Evolutionary conservation across 2,329 filamentous ascomycete species (phyloP), one percentile per base, ranked within the genome.

Genomic region (Botryosphaeria agaves): DNA sequence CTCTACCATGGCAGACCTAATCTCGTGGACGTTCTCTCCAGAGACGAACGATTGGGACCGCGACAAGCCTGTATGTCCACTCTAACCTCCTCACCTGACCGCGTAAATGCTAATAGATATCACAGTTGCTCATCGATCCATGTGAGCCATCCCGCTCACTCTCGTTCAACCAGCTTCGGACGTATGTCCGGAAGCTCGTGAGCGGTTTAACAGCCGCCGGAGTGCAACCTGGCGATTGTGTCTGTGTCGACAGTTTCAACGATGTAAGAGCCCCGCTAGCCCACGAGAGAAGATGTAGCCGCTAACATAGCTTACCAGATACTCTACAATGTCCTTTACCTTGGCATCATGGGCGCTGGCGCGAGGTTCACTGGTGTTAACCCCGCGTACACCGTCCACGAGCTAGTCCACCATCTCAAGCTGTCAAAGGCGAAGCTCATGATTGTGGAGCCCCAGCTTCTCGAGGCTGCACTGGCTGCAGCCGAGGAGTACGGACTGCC

Each of bases 161-260:
- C 31, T 64, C 58, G 4, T 59, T 55, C 32, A 55, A 51, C 15
- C 56, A 64, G 38, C 64, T 61, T 5, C 49, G 51, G 24, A 48
- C 30, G 7, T 40, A 62, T 4, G 50, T 69, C 19, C 55, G 60
- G 12, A 56, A 61, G 34, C 46, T 72, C 8, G 57, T 61, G 26
- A 64, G 63, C 6, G 68, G 68, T 0, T 53, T 72, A 30, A 52
- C 48, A 19, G 54, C 49, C 7, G 51, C 60, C 20, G 67, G 67
- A 0, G 34, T 70, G 5, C 41, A 57, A 31, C 45, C 49, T 16
- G 66, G 64, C 21, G 66, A 72, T 36, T 63, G 59, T 34, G 59
- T 72, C 5, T 62, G 61, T 27, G 54, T 72, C 27, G 63, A 70
- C 38, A 62, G 62, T 0, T 68, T 69, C 49, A 72, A 72, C 47